Percentiles rank a stretch among this genome's conserved stretches.
Evolutionary conservation across 2,329 filamentous ascomycete genomes (phyloP).

Genomic region (Arthrinium phaeospermum): DNA sequence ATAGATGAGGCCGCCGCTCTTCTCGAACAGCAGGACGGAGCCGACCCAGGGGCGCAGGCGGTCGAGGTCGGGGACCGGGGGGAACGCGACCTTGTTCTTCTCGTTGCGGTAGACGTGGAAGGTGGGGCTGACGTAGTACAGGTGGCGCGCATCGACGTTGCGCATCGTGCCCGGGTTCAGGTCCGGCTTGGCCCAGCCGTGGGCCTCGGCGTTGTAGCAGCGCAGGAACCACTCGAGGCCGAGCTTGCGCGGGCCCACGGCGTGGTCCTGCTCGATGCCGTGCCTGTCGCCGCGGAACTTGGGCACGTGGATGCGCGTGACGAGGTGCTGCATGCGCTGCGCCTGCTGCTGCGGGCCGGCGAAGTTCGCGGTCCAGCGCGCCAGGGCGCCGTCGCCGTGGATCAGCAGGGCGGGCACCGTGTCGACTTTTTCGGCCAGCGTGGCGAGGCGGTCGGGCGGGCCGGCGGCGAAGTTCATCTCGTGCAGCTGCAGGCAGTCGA

Average conservation of each 20-base stretch:
- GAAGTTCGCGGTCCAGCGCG: constrained; percentile 13
- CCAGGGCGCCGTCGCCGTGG: constrained; percentile 22
- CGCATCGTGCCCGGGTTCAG: constrained; percentile 13
- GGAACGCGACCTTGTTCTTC: not conserved
- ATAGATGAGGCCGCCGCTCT: constrained; percentile 16
- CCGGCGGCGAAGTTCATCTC: constrained; percentile 23
- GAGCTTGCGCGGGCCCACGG: constrained; percentile 18
- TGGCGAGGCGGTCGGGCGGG: constrained; percentile 20
- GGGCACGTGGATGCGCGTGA: not conserved
- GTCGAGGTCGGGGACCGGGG: not conserved
- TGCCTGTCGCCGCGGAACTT: not conserved
- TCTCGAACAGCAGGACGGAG: constrained; percentile 23
- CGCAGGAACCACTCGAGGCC: constrained; percentile 26
- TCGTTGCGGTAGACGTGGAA: not conserved
- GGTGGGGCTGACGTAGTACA: not conserved
- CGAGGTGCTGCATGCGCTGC: constrained; percentile 3
- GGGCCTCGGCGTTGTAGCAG: not conserved
- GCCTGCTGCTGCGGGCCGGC: constrained; percentile 4
- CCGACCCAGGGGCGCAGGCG: constrained; percentile 8
- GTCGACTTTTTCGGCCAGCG: not conserved
- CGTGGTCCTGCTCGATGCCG: constrained; percentile 14
- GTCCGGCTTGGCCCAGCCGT: constrained; percentile 17
- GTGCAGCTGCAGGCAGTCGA: constrained; percentile 24
- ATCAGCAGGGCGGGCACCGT: constrained; percentile 22
- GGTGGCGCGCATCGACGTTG: constrained; percentile 21